Evolutionary conservation across 1,284 basidiomycete genomes (phyloP), one percentile per base, ranked within the genome.

Genomic region (Heterobasidion occidentale): DNA sequence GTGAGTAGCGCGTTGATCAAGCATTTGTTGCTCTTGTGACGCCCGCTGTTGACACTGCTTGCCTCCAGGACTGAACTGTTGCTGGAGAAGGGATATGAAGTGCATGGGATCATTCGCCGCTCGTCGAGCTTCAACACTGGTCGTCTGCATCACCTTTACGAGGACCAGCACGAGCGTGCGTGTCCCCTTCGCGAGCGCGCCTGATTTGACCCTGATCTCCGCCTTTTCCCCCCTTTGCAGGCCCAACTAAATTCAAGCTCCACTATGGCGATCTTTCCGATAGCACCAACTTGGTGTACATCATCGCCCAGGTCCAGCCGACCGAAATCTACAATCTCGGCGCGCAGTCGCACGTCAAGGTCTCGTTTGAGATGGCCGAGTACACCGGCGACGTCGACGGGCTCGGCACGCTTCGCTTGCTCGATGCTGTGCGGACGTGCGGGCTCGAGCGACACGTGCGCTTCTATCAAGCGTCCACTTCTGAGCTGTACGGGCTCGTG

Each of bases 331-430:
- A 95, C 81, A 96, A 96, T 71, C 86, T 96, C 51, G 93, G 92
- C 51, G 94, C 94, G n/a, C 93, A 96, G 70, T 93, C 90, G 53
- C 93, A 96, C 74, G 93, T 96, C 76, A 96, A 96, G 71, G 93
- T 96, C 62, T 95, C 92, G 35, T 96, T 96, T 71, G 93, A 95
- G 72, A 94, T 96, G 91, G 91, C 93, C 42, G 93, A 96, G 73
- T 96, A 96, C 74, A 96, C 94, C 0, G 92, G 89, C 57, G 92
- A 96, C 66, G 92, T 96, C 54, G 94, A 96, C 65, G 94, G 86
- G 9, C 78, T 95, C 38, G 93, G 93, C 55, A 96, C 93, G 1
- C 81, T 96, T 50, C 90, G 93, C 63, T 81, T 96, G 57, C 84
- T 96, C 56, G 94, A 96, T 65, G 94, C 93, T 55, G 87, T 96